Conservation (phyloP, 192 early-diverging fungal genomes). For the Chytriomyces sp. region DNA sequence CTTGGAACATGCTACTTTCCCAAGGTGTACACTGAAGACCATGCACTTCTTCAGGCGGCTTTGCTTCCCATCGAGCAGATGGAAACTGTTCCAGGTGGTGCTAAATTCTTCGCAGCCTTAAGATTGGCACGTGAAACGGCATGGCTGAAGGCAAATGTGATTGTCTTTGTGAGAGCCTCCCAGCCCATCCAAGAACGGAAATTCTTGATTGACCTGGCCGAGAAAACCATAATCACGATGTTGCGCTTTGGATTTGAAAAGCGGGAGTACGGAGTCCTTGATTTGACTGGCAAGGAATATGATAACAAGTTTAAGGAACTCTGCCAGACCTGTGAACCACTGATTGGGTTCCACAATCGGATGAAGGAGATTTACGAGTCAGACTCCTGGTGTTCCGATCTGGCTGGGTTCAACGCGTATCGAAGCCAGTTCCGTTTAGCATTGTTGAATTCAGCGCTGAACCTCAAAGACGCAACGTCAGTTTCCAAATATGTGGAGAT, state of each 20-base stretch:
- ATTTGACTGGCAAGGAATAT: neutral
- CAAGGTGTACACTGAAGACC: too few species aligned
- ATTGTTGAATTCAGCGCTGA: neutral
- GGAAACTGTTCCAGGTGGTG: too few species aligned
- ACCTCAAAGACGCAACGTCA: neutral
- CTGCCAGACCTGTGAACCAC: too few species aligned
- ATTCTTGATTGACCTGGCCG: neutral
- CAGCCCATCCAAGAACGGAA: neutral
- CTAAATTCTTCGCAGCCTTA: too few species aligned
- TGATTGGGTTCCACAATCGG: neutral
- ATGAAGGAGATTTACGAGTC: neutral
- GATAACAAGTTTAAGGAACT: neutral
- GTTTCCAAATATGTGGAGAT: neutral
- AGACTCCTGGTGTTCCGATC: neutral
- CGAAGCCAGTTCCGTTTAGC: constrained; percentile 7
- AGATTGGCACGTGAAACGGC: too few species aligned
- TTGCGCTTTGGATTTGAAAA: neutral
- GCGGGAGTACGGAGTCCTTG: neutral
- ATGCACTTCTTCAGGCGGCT: too few species aligned
- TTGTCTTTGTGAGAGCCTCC: neutral
- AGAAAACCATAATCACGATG: neutral
- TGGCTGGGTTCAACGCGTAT: constrained; percentile 1
- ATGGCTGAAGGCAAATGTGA: too few species aligned
- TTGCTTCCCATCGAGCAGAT: too few species aligned
- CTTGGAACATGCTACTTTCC: too few species aligned